Evolutionary conservation across 2,329 filamentous ascomycete species (phyloP).

Genomic region (Thielaviopsis populi): DNA sequence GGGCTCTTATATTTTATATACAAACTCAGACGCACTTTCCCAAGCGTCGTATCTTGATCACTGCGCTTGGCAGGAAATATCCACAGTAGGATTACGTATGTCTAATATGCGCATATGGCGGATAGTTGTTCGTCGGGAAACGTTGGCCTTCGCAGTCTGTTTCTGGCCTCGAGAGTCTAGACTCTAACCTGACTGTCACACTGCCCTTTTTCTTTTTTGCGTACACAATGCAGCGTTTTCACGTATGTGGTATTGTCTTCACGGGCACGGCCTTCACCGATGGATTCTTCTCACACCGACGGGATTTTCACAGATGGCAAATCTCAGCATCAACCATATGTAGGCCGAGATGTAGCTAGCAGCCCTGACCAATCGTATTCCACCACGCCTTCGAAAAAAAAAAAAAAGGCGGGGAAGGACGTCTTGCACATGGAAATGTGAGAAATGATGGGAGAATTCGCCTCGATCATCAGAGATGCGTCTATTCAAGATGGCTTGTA

Average conservation of each 20-base stretch:
- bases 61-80: neutral
- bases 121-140: neutral
- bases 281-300: neutral
- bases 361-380: neutral
- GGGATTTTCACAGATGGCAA: slow-evolving; percentile 2
- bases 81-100: neutral
- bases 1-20: neutral
- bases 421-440: neutral
- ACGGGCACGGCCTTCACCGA: neutral
- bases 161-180: neutral
- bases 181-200: neutral
- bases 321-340: neutral
- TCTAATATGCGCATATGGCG: neutral
- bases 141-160: neutral
- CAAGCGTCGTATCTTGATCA: neutral
- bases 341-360: neutral
- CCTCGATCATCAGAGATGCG: neutral
- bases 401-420: neutral
- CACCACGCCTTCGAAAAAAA: neutral
- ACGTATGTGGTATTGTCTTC: neutral
- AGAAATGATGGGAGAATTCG: neutral
- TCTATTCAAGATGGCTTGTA: neutral
- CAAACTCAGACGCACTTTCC: neutral
- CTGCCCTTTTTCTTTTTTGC: neutral
- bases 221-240: neutral